These are phyloP conservation scores for Aurantiochytrium sp. DNA, from an alignment of 108 stramenopile genomes.

Conservation along the genomic window DNA sequence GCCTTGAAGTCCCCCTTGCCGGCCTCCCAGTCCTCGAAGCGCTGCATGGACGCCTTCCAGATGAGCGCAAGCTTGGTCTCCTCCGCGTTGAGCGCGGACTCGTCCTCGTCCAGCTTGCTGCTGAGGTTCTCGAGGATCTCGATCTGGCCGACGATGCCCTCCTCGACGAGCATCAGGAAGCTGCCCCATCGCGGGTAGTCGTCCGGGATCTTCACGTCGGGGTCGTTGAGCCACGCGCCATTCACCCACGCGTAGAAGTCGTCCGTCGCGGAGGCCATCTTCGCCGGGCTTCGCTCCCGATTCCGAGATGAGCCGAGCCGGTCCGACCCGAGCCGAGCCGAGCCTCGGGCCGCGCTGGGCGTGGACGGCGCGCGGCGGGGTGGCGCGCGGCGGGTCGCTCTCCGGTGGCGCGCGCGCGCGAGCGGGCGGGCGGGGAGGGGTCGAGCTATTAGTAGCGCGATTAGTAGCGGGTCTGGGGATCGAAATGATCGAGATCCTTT, in stretches of 20 bases:
- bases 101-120: neutral
- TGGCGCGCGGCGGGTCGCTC: no score
- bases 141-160: neutral
- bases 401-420: no score
- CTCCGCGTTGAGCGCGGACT: neutral
- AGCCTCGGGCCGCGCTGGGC: no score
- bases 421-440: no score
- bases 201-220: neutral
- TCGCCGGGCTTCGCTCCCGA: neutral
- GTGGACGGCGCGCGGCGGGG: no score
- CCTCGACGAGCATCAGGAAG: neutral
- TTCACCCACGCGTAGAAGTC: constrained; percentile 25
- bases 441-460: no score
- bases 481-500: no score
- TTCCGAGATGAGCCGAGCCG: no score
- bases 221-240: neutral
- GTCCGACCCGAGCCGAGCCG: no score
- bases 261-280: neutral
- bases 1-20: neutral
- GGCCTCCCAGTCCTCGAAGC: neutral
- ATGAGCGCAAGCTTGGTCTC: neutral
- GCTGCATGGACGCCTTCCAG: constrained; percentile 18
- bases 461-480: no score
- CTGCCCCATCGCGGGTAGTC: constrained; percentile 25
- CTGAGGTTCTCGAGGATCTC: neutral